phyloP scores from a whole-genome alignment of 495 filamentous ascomycete species.

The Neurospora tetraspora region DNA sequence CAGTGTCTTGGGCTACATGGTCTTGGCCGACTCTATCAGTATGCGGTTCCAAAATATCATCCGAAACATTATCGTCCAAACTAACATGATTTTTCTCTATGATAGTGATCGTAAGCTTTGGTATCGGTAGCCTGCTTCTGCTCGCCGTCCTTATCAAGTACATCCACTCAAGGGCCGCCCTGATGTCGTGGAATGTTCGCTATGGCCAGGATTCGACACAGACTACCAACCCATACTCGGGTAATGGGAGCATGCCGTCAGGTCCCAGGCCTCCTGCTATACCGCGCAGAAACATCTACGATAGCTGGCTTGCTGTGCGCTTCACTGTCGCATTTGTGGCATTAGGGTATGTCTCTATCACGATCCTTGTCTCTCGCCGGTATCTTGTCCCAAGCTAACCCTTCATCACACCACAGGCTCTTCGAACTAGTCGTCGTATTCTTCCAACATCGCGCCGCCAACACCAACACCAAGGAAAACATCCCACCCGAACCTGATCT shows the following conservation, averaged over 20 bases:
- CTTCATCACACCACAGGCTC: constrained; percentile 1
- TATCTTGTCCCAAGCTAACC: not conserved
- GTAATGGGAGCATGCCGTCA: not conserved
- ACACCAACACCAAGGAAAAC: constrained; percentile 22
- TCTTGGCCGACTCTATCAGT: constrained; percentile 34
- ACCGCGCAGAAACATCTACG: constrained; percentile 28
- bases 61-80: not conserved
- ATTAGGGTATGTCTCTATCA: constrained; percentile 17
- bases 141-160: constrained; percentile 36
- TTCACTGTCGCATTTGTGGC: constrained; percentile 38
- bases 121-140: constrained; percentile 28
- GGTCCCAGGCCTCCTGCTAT: constrained; percentile 4
- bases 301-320: constrained; percentile 35
- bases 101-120: constrained; percentile 36
- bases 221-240: constrained; percentile 2
- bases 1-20: constrained; percentile 24
- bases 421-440: constrained; percentile 36
- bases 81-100: not conserved
- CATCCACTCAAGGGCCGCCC: constrained; percentile 29
- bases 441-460: constrained; percentile 28
- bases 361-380: not conserved
- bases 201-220: constrained; percentile 18
- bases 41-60: constrained; percentile 3
- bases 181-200: constrained; percentile 28
- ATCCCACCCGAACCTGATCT: constrained; percentile 26